Percentiles rank a stretch among this genome's conserved stretches.
Conservation (phyloP, 805 yeast genomes). For the Candida easanensis region DNA sequence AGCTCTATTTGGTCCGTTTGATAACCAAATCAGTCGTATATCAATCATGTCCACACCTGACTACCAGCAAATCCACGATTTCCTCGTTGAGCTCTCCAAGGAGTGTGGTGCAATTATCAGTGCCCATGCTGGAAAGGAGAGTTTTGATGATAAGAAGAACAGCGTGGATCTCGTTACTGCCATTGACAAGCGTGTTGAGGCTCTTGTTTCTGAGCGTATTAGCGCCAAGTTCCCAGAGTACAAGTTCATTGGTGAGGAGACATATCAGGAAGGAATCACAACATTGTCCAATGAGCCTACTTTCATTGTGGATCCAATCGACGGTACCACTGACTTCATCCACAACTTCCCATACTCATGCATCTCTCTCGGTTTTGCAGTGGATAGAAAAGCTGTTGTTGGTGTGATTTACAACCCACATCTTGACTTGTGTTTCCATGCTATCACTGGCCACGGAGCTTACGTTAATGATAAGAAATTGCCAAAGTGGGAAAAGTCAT, state of each 20-base stretch:
- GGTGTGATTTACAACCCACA: constrained; percentile 69
- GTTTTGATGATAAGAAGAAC: constrained; percentile 55
- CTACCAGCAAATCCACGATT: constrained; percentile 33
- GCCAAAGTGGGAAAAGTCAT: constrained; percentile 27
- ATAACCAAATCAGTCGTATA: too few species aligned
- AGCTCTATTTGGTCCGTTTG: too few species aligned
- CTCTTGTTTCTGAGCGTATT: constrained; percentile 35
- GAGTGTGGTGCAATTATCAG: constrained; percentile 51
- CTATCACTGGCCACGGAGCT: constrained; percentile 55
- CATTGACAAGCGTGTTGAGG: constrained; percentile 55
- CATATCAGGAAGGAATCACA: constrained; percentile 48
- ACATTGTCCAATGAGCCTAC: constrained; percentile 51
- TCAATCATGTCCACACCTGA: constrained; percentile 4
- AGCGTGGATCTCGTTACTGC: constrained; percentile 63
- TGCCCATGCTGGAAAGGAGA: constrained; percentile 45
- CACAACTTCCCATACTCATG: constrained; percentile 63
- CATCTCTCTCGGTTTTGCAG: constrained; percentile 56
- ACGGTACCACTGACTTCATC: constrained; percentile 64
- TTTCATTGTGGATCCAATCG: constrained; percentile 63
- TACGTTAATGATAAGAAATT: constrained; percentile 44
- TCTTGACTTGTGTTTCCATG: constrained; percentile 49
- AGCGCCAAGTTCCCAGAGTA: constrained; percentile 42
- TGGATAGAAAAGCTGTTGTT: constrained; percentile 46
- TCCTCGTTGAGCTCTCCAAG: constrained; percentile 38
- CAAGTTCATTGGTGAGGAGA: constrained; percentile 61